Percentiles rank a stretch among this genome's conserved stretches.
These are phyloP conservation scores for Tylopilus subfusipes DNA, from an alignment of 768 basidiomycete species.

Conservation along the genomic window DNA sequence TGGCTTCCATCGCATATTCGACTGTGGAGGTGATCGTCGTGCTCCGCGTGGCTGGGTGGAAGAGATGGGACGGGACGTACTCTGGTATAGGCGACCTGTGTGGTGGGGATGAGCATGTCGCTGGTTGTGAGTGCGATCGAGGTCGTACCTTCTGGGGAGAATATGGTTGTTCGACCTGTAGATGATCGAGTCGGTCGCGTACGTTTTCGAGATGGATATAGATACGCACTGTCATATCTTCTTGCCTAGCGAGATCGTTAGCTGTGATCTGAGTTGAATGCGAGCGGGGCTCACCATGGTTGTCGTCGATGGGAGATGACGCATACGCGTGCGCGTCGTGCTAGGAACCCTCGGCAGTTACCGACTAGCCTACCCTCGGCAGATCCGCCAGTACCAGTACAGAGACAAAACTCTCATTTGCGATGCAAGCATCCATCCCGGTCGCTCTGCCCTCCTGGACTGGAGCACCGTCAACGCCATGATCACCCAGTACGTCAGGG, in stretches of 20 bases:
- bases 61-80: conserved; percentile 42
- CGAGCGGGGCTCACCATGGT: conserved; percentile 43
- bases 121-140: conserved; percentile 3
- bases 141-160: conserved; percentile 89
- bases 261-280: not conserved
- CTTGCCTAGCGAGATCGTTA: conserved; percentile 52
- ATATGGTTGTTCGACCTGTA: conserved; percentile 93
- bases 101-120: conserved; percentile 4
- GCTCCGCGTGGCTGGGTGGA: not conserved
- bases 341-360: conserved; percentile 15
- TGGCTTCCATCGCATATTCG: conserved; percentile 99
- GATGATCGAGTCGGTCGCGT: conserved; percentile 24
- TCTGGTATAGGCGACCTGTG: conserved; percentile 94
- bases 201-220: conserved; percentile 4
- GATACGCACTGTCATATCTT: conserved; percentile 86
- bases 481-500: conserved; percentile 78
- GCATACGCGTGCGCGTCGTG: conserved; percentile 26
- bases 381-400: conserved; percentile 90
- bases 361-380: conserved; percentile 52
- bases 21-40: conserved; percentile 45
- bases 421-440: conserved; percentile 93
- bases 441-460: conserved; percentile 88
- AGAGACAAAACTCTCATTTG: conserved; percentile 89
- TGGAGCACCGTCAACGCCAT: conserved; percentile 97
- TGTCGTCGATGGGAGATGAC: conserved; percentile 32